These are phyloP conservation scores for Carpinus fangiana DNA, from an alignment of 306 rosid genomes.

Conservation along the genomic window DNA sequence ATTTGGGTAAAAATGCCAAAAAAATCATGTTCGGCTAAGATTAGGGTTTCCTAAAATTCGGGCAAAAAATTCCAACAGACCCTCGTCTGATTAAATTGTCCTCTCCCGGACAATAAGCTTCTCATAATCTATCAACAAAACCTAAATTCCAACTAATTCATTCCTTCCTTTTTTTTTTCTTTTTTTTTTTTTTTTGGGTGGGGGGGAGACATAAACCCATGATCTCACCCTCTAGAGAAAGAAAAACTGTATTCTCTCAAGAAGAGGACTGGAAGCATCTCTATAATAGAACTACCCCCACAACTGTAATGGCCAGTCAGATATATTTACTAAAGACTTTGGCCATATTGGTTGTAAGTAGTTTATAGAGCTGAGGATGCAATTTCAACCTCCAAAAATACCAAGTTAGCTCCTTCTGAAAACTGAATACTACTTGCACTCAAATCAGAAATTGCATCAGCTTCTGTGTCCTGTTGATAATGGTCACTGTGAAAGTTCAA, in stretches of 20 bases:
- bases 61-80: too few relatives aligned
- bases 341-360: background rate
- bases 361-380: too few relatives aligned
- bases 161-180: too few relatives aligned
- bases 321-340: background rate
- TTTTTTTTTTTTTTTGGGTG: too few relatives aligned
- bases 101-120: too few relatives aligned
- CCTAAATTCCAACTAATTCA: too few relatives aligned
- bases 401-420: background rate
- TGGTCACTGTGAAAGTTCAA: background rate
- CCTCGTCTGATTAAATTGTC: too few relatives aligned
- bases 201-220: too few relatives aligned
- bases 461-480: background rate
- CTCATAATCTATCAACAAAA: too few relatives aligned
- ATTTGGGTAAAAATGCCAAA: too few relatives aligned
- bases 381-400: background rate
- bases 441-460: background rate
- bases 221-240: background rate
- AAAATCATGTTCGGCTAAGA: too few relatives aligned
- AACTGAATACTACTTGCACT: background rate
- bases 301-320: background rate
- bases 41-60: too few relatives aligned
- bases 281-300: background rate
- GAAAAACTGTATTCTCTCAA: background rate
- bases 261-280: background rate